Conservation (phyloP, 352 stramenopile species). For the Phytophthora foliorum region DNA sequence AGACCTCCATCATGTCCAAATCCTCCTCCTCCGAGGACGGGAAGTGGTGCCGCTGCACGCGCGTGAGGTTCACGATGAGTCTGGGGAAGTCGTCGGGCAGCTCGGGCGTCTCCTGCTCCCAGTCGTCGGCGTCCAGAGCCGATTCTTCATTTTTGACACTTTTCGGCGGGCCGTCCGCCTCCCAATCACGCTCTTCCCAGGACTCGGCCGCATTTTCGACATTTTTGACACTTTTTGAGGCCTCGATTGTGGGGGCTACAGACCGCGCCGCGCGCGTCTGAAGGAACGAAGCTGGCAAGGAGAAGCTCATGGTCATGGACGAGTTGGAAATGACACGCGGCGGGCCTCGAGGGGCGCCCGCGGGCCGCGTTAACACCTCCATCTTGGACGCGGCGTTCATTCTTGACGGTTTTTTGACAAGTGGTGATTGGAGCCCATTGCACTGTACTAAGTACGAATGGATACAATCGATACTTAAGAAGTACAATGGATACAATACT, state of each 20-base stretch:
- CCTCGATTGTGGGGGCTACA: constrained; percentile 6
- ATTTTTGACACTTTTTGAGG: constrained; percentile 20
- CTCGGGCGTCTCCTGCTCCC: constrained; percentile 49
- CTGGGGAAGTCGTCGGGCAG: constrained; percentile 78
- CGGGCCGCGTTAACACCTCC: constrained; percentile 54
- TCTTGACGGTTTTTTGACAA: constrained; percentile 3
- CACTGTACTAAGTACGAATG: neutral
- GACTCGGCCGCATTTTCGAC: constrained; percentile 22
- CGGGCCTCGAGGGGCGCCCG: constrained; percentile 10
- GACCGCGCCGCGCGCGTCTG: constrained; percentile 7
- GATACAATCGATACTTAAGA: too few relatives aligned
- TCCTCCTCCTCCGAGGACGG: constrained; percentile 32
- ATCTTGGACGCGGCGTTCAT: constrained; percentile 35
- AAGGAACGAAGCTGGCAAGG: constrained; percentile 43
- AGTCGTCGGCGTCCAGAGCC: constrained; percentile 31
- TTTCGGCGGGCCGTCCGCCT: constrained; percentile 8
- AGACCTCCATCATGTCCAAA: constrained; percentile 48
- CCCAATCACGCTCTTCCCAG: constrained; percentile 65
- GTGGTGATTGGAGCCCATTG: neutral
- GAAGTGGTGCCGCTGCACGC: constrained; percentile 63
- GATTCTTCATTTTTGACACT: neutral
- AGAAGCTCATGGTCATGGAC: constrained; percentile 62
- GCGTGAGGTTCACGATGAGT: constrained; percentile 74
- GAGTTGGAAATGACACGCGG: constrained; percentile 46
- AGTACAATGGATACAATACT: too few relatives aligned